Evolutionary conservation across 768 basidiomycete species (phyloP).

Genomic region (Basidioascus undulatus): DNA sequence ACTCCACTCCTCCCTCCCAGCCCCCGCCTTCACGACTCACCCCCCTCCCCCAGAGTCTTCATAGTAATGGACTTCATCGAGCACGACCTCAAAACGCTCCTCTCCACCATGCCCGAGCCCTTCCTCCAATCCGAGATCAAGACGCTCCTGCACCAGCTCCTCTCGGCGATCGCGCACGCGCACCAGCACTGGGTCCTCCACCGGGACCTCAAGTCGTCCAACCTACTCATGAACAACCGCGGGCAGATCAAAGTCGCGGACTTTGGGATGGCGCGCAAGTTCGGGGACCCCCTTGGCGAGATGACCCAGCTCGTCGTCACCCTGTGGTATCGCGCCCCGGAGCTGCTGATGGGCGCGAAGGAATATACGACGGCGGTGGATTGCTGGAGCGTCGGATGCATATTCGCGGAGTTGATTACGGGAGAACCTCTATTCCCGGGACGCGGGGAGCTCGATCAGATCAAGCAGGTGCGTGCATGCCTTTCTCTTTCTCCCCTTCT

Average conservation of each 20-base stretch:
- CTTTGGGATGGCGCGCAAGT: constrained; percentile 84
- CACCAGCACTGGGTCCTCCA: constrained; percentile 96
- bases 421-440: constrained; percentile 95
- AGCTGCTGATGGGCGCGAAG: constrained; percentile 76
- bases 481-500: not conserved
- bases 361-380: constrained; percentile 90
- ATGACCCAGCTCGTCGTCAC: constrained; percentile 97
- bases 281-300: constrained; percentile 87
- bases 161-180: constrained; percentile 80
- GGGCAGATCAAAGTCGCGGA: constrained; percentile 97
- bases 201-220: constrained; percentile 90
- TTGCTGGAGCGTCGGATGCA: constrained; percentile 97
- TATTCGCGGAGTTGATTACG: constrained; percentile 83
- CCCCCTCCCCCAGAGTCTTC: constrained; percentile 44
- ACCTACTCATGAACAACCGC: constrained; percentile 94
- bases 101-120: constrained; percentile 82
- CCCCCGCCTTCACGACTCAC: not conserved
- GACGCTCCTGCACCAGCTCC: constrained; percentile 74
- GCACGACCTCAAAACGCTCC: constrained; percentile 89
- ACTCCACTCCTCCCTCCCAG: not conserved
- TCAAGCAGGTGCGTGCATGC: constrained; percentile 33
- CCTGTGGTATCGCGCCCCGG: constrained; percentile 93
- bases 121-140: constrained; percentile 97
- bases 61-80: constrained; percentile 99
- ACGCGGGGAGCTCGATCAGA: constrained; percentile 76